A percentile compares a stretch with the other conserved stretches of the same genome.
phyloP scores from a whole-genome alignment of 1,284 basidiomycete species.

The Chondrostereum purpureum region DNA sequence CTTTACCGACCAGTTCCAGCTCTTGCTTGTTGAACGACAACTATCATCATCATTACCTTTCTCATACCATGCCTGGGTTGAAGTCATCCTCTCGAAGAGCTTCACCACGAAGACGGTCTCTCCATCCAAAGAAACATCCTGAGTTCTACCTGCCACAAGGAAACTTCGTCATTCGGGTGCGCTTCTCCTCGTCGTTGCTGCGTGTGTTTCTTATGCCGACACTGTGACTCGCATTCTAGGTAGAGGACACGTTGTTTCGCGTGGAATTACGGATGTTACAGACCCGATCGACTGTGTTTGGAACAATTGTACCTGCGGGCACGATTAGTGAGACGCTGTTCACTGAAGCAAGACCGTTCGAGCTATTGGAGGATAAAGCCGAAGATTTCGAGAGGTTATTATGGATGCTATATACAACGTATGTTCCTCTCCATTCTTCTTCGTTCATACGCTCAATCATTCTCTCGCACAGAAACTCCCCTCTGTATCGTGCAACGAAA shows the following conservation, averaged over 20 bases:
- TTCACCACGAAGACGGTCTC: background rate
- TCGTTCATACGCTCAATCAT: background rate
- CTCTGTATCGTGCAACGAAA: constrained; percentile 13
- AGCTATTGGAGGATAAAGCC: constrained; percentile 19
- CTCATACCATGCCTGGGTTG: background rate
- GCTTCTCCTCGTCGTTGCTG: constrained; percentile 1
- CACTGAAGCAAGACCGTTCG: constrained; percentile 18
- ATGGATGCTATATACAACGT: constrained; percentile 23
- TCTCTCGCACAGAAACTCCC: constrained; percentile 1
- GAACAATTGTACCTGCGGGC: constrained; percentile 13
- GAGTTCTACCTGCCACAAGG: constrained; percentile 22
- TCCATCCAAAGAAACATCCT: constrained; percentile 4
- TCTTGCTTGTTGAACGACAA: too few relatives aligned
- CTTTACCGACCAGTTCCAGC: too few relatives aligned
- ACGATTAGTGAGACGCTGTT: constrained; percentile 6
- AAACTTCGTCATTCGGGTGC: constrained; percentile 22
- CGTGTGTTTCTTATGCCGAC: background rate
- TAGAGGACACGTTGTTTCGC: constrained; percentile 24
- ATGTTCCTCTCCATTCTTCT: background rate
- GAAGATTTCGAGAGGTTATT: constrained; percentile 25
- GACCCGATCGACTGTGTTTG: constrained; percentile 23
- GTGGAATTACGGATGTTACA: constrained; percentile 22
- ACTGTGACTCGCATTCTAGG: constrained; percentile 19
- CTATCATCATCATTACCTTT: too few relatives aligned
- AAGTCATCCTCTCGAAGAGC: background rate